Percentiles rank a stretch among this genome's conserved stretches.
Conservation (phyloP, 345 rosid genomes). For the Bruguiera gymnorhiza region DNA sequence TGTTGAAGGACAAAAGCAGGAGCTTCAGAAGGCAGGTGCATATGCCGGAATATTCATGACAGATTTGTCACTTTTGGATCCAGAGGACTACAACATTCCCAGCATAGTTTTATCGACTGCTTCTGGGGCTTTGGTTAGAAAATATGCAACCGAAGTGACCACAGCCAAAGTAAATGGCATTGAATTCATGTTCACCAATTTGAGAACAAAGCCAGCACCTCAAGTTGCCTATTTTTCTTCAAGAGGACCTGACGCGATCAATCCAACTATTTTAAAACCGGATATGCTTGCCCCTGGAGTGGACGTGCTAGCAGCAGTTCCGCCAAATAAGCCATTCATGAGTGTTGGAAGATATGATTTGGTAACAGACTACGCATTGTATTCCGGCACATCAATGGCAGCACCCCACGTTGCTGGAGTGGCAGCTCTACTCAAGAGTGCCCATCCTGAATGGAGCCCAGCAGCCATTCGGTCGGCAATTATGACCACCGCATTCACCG, state of each 20-base stretch:
- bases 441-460: conserved; percentile 22
- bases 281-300: conserved; percentile 48
- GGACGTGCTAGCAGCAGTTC: conserved; percentile 36
- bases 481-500: conserved; percentile 28
- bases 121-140: conserved; percentile 10
- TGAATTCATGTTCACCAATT: conserved; percentile 31
- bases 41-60: conserved; percentile 29
- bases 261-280: conserved; percentile 37
- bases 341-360: conserved; percentile 24
- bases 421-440: conserved; percentile 13
- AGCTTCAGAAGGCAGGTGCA: conserved; percentile 34
- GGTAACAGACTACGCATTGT: conserved; percentile 33
- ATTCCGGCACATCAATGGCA: conserved; percentile 34
- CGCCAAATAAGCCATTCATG: conserved; percentile 16
- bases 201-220: conserved; percentile 44
- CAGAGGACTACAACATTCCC: conserved; percentile 28
- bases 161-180: conserved; percentile 26
- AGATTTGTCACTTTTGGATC: conserved; percentile 13
- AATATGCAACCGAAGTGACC: neutral
- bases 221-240: conserved; percentile 60
- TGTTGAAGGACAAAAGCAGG: conserved; percentile 14
- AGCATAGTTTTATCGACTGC: conserved; percentile 18
- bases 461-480: conserved; percentile 23
- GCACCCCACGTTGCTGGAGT: conserved; percentile 20
- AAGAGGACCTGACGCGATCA: conserved; percentile 55